phyloP scores from a whole-genome alignment of 2,329 filamentous ascomycete species.

The Claviceps monticola region DNA sequence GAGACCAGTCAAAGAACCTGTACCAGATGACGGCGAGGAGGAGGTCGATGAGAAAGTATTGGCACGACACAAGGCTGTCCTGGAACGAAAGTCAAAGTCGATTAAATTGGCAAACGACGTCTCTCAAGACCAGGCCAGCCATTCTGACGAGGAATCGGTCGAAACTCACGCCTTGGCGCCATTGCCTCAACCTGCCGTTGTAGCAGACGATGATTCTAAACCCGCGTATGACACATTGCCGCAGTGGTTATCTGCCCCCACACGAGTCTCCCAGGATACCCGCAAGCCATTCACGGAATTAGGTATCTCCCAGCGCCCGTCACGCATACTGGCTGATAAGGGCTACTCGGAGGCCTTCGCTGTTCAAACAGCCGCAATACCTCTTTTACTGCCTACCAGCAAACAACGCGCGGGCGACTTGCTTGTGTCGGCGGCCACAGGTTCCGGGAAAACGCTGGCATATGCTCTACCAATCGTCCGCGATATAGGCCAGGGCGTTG shows the following conservation, averaged over 20 bases:
- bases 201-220: conserved; percentile 39
- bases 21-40: conserved; percentile 8
- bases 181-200: conserved; percentile 61
- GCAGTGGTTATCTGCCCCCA: conserved; percentile 63
- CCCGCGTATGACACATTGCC: conserved; percentile 70
- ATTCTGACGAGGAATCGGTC: conserved; percentile 17
- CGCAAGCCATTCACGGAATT: conserved; percentile 48
- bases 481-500: conserved; percentile 49
- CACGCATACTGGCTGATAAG: conserved; percentile 51
- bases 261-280: conserved; percentile 49
- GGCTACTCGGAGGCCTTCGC: conserved; percentile 27
- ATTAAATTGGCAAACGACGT: conserved; percentile 33
- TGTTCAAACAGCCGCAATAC: conserved; percentile 44
- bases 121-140: conserved; percentile 18
- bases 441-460: conserved; percentile 87
- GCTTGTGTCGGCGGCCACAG: conserved; percentile 83
- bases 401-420: conserved; percentile 58
- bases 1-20: conserved; percentile 13
- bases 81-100: conserved; percentile 43
- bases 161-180: conserved; percentile 63
- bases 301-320: conserved; percentile 45
- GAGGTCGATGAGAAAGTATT: conserved; percentile 16
- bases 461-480: conserved; percentile 81
- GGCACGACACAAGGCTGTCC: conserved; percentile 33
- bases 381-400: conserved; percentile 57